These are phyloP conservation scores for Xylaria grammica DNA, from an alignment of 495 filamentous ascomycete species.

Conservation along the genomic window DNA sequence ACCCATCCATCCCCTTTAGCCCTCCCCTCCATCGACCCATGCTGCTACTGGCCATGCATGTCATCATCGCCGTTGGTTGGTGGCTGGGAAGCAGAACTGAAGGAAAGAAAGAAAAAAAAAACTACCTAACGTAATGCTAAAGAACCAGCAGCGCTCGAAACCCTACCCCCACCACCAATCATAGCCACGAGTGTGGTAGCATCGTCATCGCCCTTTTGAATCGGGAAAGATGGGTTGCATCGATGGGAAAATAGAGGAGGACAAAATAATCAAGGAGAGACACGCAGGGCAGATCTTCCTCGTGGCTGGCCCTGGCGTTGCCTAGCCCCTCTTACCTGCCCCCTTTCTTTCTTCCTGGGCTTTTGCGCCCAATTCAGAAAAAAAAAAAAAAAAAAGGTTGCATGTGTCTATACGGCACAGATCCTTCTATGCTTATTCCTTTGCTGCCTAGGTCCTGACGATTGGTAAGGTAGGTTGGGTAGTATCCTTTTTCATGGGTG, in stretches of 20 bases:
- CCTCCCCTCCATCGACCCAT: background rate
- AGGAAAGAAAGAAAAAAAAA: background rate
- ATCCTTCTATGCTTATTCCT: background rate
- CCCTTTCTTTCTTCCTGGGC: background rate
- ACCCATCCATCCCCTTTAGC: background rate
- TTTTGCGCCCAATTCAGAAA: background rate
- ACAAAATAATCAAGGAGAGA: background rate
- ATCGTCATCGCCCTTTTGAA: slow-evolving; percentile 5
- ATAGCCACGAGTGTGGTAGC: slow-evolving; percentile 12
- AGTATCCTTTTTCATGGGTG: no score
- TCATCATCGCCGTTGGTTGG: slow-evolving; percentile 16
- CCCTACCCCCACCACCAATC: slow-evolving; percentile 13
- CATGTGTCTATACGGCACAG: background rate
- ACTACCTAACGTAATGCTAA: background rate
- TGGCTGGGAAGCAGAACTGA: background rate
- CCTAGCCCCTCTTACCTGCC: background rate
- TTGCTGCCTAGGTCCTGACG: background rate
- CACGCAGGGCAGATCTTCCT: slow-evolving; percentile 11
- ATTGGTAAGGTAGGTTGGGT: no score
- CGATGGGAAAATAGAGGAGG: background rate
- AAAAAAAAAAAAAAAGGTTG: background rate
- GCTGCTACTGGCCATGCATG: slow-evolving; percentile 13
- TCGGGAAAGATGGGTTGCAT: slow-evolving; percentile 8
- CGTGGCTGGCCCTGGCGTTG: slow-evolving; percentile 6
- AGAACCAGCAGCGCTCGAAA: background rate